Base-by-base conservation (phyloP, 441 rosid species). In the Syzygium malaccense region DNA sequence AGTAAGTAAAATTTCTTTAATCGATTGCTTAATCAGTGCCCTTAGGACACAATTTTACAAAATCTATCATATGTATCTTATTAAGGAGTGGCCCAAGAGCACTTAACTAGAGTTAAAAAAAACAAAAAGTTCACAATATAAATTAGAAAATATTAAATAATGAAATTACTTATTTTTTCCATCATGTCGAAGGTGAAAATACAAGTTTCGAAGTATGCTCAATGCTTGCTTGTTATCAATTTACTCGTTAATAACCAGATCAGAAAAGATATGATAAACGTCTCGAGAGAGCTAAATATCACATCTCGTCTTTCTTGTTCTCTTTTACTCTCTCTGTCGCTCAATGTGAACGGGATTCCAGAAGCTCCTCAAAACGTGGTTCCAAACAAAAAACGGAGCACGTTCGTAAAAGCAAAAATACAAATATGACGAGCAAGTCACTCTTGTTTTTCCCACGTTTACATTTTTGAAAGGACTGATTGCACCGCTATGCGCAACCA, bases 401-500 rank as follows among this genome's bases (percentile, higher is more conserved):
- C 80, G 80, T 71, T 37, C 80, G 48, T 37, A 26, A 71, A 37
- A 41, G 28, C 80, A 23, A 37, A 13, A 60, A 60, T 45, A 54
- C 23, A 12, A 62, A 58, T 86, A 41, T 41, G 89, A 79, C 56
- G 85, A 85, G 32, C 20, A 51, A 48, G 41, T 14, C 83, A 19
- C 87, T 45, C 32, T 51, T 49, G 25, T 48, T 30, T 57, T 54
- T 51, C 84, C 84, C 23, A 41, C 26, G 14, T 55, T 68, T 25
- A 23, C 45, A 68, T 45, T 68, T 57, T 78, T 30, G 26, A 88
- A 94, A 93, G 89, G 89, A 88, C 88, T 92, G 91, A 88, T 45
- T 86, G 89, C 96, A 94, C 99, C 97, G 98, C 94, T 88, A 14
- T 58, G 90, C 48, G 62, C 91, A 92, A 89, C 97, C 98, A 97